Evolutionary conservation across 2,329 filamentous ascomycete species (phyloP).

Genomic region (Macrophomina phaseolina): DNA sequence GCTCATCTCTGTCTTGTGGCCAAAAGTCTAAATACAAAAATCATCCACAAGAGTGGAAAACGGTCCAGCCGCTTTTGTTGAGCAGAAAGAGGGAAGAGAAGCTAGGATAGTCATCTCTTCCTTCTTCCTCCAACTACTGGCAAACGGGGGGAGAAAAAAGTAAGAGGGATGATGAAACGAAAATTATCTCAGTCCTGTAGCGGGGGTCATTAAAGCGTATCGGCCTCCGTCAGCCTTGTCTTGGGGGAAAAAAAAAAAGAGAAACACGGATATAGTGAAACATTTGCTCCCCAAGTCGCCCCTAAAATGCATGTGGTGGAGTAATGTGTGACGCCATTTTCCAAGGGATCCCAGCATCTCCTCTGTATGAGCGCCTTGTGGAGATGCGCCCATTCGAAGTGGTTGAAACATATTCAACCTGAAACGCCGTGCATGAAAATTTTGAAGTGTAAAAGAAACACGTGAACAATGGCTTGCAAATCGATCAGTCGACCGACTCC

Average conservation of each 20-base stretch:
- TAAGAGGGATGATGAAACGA: background rate
- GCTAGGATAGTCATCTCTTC: background rate
- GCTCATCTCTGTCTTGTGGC: constrained; percentile 8
- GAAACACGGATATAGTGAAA: constrained; percentile 16
- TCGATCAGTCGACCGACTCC: constrained; percentile 42
- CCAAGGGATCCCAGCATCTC: constrained; percentile 12
- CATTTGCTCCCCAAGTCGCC: constrained; percentile 1
- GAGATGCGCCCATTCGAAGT: background rate
- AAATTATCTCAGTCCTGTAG: background rate
- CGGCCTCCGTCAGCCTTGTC: constrained; percentile 16
- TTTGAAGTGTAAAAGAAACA: constrained; percentile 8
- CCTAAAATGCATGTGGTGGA: background rate
- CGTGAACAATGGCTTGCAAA: background rate
- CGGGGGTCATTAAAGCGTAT: constrained; percentile 12
- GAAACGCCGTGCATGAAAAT: constrained; percentile 14
- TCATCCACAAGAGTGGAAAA: background rate
- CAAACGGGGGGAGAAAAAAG: background rate
- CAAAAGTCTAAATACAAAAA: constrained; percentile 8
- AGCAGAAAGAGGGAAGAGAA: background rate
- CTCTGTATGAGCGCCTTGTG: constrained; percentile 13
- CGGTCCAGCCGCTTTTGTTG: constrained; percentile 4
- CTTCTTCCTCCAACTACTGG: background rate
- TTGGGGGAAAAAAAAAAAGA: background rate
- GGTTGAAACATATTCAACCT: constrained; percentile 4
- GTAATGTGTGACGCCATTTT: constrained; percentile 15